These are phyloP conservation scores for Nemania sp. DNA, from an alignment of 2,329 filamentous ascomycete species.

Conservation along the genomic window DNA sequence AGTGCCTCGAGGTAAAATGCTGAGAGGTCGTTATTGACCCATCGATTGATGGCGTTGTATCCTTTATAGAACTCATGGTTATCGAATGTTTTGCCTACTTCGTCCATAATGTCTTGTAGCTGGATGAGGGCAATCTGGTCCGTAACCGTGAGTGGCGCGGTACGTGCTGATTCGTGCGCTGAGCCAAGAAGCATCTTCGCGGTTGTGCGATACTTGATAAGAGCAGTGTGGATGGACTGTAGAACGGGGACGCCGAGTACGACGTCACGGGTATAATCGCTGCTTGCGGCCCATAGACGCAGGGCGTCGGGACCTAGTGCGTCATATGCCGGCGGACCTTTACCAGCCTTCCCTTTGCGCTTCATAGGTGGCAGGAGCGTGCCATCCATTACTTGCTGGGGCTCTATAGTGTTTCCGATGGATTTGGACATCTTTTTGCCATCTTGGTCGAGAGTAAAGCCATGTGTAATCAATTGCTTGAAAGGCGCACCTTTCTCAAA, in stretches of 20 bases:
- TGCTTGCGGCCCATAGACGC: constrained; percentile 89
- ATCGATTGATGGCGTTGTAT: constrained; percentile 78
- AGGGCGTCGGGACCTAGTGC: constrained; percentile 87
- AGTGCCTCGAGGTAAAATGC: constrained; percentile 93
- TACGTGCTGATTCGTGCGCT: constrained; percentile 67
- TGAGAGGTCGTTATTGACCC: constrained; percentile 85
- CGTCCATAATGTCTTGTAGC: constrained; percentile 72
- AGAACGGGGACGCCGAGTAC: constrained; percentile 83
- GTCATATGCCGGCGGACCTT: constrained; percentile 64
- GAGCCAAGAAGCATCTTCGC: constrained; percentile 91
- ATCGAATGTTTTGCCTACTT: constrained; percentile 74
- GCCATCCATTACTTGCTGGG: constrained; percentile 86
- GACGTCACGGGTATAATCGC: constrained; percentile 91
- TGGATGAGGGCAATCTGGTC: constrained; percentile 85
- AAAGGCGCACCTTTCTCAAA: constrained; percentile 72
- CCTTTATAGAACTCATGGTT: constrained; percentile 87
- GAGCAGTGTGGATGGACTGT: constrained; percentile 77
- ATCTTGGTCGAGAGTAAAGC: constrained; percentile 88
- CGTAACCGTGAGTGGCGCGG: constrained; percentile 65
- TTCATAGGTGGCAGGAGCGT: constrained; percentile 78
- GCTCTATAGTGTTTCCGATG: constrained; percentile 86
- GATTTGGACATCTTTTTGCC: constrained; percentile 99
- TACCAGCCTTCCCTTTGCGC: constrained; percentile 65
- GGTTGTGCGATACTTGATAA: constrained; percentile 90
- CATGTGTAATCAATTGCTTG: constrained; percentile 91